These are phyloP conservation scores for Ailanthus altissimus DNA, from an alignment of 345 rosid genomes.

Conservation along the genomic window DNA sequence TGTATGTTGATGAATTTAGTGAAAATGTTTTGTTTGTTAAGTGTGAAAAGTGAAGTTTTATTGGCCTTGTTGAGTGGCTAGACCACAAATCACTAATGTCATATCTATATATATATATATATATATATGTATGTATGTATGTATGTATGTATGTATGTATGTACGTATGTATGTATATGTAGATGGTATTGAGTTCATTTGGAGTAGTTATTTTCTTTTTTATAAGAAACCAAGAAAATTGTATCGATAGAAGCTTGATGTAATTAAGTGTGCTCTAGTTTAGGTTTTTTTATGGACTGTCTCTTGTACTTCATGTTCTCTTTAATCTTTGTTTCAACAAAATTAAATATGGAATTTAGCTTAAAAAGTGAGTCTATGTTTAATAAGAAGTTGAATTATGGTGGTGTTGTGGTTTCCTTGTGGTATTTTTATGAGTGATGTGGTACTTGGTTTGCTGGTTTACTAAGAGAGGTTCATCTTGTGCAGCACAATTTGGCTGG, in stretches of 20 bases:
- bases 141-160: no score
- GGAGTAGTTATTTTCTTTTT: background rate
- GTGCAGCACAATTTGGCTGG: slow-evolving; percentile 28
- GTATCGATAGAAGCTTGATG: background rate
- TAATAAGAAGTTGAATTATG: background rate
- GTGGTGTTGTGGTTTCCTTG: background rate
- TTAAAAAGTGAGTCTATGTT: background rate
- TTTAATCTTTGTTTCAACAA: background rate
- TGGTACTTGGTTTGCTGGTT: background rate
- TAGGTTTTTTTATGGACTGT: background rate
- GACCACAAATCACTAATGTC: background rate
- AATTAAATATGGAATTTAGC: background rate
- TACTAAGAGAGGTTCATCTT: slow-evolving; percentile 2
- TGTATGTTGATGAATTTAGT: background rate
- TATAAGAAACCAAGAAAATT: background rate
- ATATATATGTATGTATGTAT: no score
- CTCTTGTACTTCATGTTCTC: background rate
- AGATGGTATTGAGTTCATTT: background rate
- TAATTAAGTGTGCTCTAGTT: background rate
- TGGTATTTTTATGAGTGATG: background rate
- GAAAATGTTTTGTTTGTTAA: background rate
- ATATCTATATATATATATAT: background rate
- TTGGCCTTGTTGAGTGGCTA: background rate
- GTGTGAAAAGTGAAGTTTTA: background rate
- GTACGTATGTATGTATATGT: no score